Percentiles rank a stretch among this genome's conserved stretches.
These are phyloP conservation scores for Globisporangium radiosum DNA, from an alignment of 352 stramenopile species.

Conservation along the genomic window DNA sequence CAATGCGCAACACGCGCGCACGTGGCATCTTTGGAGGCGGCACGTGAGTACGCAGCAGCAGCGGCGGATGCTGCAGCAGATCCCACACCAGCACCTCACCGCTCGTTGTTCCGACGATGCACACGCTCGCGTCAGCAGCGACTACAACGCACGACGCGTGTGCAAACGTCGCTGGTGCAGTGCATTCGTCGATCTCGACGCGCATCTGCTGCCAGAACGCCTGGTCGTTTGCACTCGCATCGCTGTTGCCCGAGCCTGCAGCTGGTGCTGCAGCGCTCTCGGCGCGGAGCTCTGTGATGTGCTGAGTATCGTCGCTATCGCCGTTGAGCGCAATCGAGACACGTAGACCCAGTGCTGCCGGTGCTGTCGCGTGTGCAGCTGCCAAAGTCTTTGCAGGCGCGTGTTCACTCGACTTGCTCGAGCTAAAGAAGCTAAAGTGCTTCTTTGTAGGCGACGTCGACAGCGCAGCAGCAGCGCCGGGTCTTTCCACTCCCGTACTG, in stretches of 20 bases:
- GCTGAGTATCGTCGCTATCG: neutral
- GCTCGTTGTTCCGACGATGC: slow-evolving; percentile 27
- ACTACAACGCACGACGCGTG: slow-evolving; percentile 29
- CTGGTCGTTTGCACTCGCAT: neutral
- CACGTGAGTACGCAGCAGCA: slow-evolving; percentile 16
- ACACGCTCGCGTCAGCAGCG: slow-evolving; percentile 15
- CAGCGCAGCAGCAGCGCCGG: neutral
- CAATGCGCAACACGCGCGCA: slow-evolving; percentile 22
- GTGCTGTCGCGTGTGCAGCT: neutral
- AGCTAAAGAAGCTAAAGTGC: slow-evolving; percentile 19
- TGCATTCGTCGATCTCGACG: slow-evolving; percentile 17
- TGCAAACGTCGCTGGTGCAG: slow-evolving; percentile 12
- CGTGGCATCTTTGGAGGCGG: slow-evolving; percentile 19
- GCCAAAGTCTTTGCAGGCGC: neutral
- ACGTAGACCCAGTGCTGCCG: neutral
- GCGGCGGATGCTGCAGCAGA: slow-evolving; percentile 14
- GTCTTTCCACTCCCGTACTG: no score
- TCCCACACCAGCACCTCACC: slow-evolving; percentile 29
- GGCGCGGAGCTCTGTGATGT: neutral
- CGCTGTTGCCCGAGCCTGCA: neutral
- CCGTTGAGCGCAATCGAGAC: neutral
- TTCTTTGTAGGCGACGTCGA: slow-evolving; percentile 7
- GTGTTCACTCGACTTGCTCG: slow-evolving; percentile 2
- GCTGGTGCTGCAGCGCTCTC: neutral
- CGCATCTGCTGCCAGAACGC: slow-evolving; percentile 29